phyloP scores from a whole-genome alignment of 2,329 filamentous ascomycete species.

The Fusarium sp. region DNA sequence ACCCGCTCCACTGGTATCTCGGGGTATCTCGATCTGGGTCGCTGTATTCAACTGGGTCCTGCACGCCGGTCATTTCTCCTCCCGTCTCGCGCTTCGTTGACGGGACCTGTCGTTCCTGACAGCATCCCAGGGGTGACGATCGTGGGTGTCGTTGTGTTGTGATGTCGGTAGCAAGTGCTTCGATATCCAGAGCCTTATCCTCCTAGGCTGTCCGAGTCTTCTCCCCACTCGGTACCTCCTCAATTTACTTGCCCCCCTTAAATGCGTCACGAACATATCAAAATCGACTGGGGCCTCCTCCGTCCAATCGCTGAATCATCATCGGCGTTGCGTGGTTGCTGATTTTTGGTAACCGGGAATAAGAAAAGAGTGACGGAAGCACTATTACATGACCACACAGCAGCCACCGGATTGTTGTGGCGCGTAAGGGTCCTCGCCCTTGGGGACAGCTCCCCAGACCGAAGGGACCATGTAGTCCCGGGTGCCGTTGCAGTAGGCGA shows the following conservation, averaged over 20 bases:
- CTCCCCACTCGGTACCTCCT: constrained; percentile 36
- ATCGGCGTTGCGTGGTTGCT: constrained; percentile 47
- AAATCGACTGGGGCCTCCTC: constrained; percentile 45
- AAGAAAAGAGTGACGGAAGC: constrained; percentile 36
- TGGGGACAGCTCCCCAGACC: constrained; percentile 94
- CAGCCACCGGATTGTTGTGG: constrained; percentile 93
- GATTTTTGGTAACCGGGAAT: constrained; percentile 42
- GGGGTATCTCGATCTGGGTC: constrained; percentile 44
- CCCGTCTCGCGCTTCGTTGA: constrained; percentile 30
- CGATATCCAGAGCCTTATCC: constrained; percentile 39
- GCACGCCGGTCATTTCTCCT: constrained; percentile 23
- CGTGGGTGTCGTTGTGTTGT: constrained; percentile 28
- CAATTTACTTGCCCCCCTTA: constrained; percentile 37
- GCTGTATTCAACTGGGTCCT: constrained; percentile 37
- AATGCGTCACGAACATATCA: constrained; percentile 44
- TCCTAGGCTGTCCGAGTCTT: constrained; percentile 28
- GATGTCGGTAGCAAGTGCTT: constrained; percentile 34
- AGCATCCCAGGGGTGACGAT: constrained; percentile 27
- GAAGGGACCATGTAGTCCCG: constrained; percentile 99
- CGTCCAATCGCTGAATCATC: constrained; percentile 47
- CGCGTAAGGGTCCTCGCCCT: constrained; percentile 97
- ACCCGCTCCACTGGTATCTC: constrained; percentile 42
- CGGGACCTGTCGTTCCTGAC: constrained; percentile 25
- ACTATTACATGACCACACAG: constrained; percentile 89
- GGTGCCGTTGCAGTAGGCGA: constrained; percentile 97